Base-by-base conservation (phyloP, 306 rosid species). In the Cicer cuneatum region DNA sequence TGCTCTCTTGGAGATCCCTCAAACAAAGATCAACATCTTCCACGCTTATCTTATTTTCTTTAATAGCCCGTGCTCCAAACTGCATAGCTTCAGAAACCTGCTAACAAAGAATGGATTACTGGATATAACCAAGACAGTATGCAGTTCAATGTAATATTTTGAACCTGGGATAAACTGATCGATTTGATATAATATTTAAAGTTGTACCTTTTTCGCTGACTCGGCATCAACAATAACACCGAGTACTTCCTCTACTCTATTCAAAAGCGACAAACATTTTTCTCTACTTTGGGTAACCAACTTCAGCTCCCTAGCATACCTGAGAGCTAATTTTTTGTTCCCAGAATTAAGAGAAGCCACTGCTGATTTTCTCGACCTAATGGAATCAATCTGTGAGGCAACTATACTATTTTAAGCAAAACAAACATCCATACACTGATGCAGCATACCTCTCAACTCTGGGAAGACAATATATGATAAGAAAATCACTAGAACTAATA, bases 51-150 rank as follows among this genome's bases (percentile, higher is more conserved):
- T 78, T 89, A 58, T 90, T 85, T 82, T 87, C 90, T 86, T 90
- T 90, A 35, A 94, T 86, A 18, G 88, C 96, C 43, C 81, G 86
- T 38, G 98, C 94, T 79, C 98, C 97, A 53, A 87, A 83, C 78
- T 83, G 87, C 80, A 94, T 87, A 78, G 97, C 98, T 81, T 94
- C 98, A 58, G 97, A 80, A 80, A 91, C 93, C 98, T 93, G 83
- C 75, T 37, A 80, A 68, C 79, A 74, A 53, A 71, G 38, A 83
- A 76, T 2, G 12, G 63, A 67, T 53, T 69, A 35, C 33, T 68
- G 47, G 6, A 61, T 15, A 53, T 64, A 71, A 70, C 73, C 63
- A 69, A 52, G 73, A 71, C 65, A 75, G 61, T 13, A 69, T 19
- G 52, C 49, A 52, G 70, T 42, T 74, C 42, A 53, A 63, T 58